Percentiles rank a stretch among this genome's conserved stretches.
Conservation (phyloP, 306 rosid genomes). For the Hippophae rhamnoides region DNA sequence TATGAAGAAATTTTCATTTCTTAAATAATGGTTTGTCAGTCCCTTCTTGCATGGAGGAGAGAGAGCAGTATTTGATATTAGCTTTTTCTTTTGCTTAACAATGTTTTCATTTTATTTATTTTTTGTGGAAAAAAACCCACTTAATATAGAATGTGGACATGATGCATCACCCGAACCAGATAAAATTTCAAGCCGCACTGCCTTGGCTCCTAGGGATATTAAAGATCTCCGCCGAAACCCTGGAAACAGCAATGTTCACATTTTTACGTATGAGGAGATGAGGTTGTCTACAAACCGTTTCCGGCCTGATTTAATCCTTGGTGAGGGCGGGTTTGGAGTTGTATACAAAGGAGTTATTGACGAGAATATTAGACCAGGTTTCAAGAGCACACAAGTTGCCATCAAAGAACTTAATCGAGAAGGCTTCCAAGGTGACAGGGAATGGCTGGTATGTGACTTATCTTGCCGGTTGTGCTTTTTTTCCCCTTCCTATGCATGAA, state of each 20-base stretch:
- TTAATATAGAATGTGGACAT: conserved; percentile 34
- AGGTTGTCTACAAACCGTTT: conserved; percentile 65
- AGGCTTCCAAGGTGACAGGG: conserved; percentile 97
- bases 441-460: conserved; percentile 69
- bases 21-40: too few relatives aligned
- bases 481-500: conserved; percentile 31
- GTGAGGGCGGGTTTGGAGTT: conserved; percentile 97
- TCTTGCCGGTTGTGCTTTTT: background rate
- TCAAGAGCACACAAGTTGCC: conserved; percentile 55
- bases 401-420: conserved; percentile 94
- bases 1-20: too few relatives aligned
- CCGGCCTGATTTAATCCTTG: conserved; percentile 76
- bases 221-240: conserved; percentile 65
- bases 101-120: background rate
- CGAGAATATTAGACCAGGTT: conserved; percentile 55
- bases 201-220: conserved; percentile 44
- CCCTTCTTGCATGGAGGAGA: too few relatives aligned
- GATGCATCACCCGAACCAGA: conserved; percentile 15
- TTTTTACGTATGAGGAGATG: conserved; percentile 64
- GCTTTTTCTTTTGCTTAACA: too few relatives aligned
- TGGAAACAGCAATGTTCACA: conserved; percentile 57
- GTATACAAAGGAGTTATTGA: conserved; percentile 86
- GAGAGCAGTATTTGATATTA: too few relatives aligned
- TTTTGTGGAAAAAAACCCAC: background rate
- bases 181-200: conserved; percentile 13